phyloP scores from a whole-genome alignment of 768 basidiomycete genomes.

The Auriscalpium orientale region DNA sequence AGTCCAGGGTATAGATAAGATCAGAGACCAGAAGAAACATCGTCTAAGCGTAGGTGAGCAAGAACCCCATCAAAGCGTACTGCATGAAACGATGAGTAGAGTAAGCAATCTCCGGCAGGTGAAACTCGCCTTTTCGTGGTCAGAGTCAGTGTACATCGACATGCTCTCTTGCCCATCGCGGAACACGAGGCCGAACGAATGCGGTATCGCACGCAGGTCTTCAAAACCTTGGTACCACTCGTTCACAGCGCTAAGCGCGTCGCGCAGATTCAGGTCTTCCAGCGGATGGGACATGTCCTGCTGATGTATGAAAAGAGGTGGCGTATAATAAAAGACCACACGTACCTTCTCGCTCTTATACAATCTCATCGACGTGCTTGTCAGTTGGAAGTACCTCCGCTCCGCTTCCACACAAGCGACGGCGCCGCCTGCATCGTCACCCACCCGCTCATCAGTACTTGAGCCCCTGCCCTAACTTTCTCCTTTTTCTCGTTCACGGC shows the following conservation, averaged over 20 bases:
- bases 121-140: conserved; percentile 7
- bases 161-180: conserved; percentile 3
- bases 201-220: conserved; percentile 11
- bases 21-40: too few relatives aligned
- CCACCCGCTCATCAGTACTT: conserved; percentile 10
- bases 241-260: neutral
- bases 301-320: neutral
- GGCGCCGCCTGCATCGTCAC: conserved; percentile 8
- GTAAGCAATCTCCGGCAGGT: neutral
- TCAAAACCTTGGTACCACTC: conserved; percentile 15
- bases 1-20: too few relatives aligned
- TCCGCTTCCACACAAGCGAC: conserved; percentile 12
- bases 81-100: neutral
- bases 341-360: conserved; percentile 8
- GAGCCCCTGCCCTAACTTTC: neutral
- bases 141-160: conserved; percentile 10
- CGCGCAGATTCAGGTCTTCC: conserved; percentile 6
- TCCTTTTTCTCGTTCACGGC: neutral
- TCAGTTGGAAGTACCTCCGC: conserved; percentile 15
- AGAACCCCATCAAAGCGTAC: conserved; percentile 6
- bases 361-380: conserved; percentile 2
- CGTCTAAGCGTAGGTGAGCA: neutral
- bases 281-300: neutral
- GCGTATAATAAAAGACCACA: neutral
- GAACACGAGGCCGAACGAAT: conserved; percentile 9